Evolutionary conservation across 805 yeast species (phyloP).

Genomic region (Hanseniaspora meyeri): DNA sequence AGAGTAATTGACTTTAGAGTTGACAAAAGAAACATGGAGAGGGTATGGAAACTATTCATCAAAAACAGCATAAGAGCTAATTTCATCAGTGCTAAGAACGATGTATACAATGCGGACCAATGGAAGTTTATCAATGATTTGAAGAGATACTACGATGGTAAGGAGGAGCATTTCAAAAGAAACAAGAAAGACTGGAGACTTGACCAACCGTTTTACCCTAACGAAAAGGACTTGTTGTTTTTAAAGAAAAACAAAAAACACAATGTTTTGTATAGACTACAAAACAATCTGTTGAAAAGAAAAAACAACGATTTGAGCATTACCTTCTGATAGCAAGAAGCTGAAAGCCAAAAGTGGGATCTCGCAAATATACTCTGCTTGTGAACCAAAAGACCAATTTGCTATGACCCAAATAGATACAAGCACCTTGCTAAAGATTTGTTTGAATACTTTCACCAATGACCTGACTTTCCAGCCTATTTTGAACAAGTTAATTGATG

Average conservation of each 20-base stretch:
- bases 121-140: slow-evolving; percentile 12
- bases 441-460: slow-evolving; percentile 42
- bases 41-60: slow-evolving; percentile 33
- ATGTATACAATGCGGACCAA: slow-evolving; percentile 10
- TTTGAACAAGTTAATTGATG: slow-evolving; percentile 3
- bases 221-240: slow-evolving; percentile 20
- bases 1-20: slow-evolving; percentile 36
- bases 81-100: background rate
- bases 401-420: slow-evolving; percentile 60
- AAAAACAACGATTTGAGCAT: background rate
- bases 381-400: slow-evolving; percentile 15
- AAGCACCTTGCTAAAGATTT: slow-evolving; percentile 48
- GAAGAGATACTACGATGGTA: slow-evolving; percentile 5
- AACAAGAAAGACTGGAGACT: slow-evolving; percentile 11
- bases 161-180: slow-evolving; percentile 10
- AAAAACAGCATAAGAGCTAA: slow-evolving; percentile 24
- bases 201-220: slow-evolving; percentile 20
- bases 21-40: slow-evolving; percentile 50
- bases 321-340: background rate
- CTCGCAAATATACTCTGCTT: background rate
- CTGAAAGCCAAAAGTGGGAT: slow-evolving; percentile 4
- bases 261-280: slow-evolving; percentile 2
- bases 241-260: slow-evolving; percentile 9
- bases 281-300: slow-evolving; percentile 12
- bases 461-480: slow-evolving; percentile 12